Evolutionary conservation across 2,329 filamentous ascomycete species (phyloP).

Genomic region (Zymoseptoria passerinii): DNA sequence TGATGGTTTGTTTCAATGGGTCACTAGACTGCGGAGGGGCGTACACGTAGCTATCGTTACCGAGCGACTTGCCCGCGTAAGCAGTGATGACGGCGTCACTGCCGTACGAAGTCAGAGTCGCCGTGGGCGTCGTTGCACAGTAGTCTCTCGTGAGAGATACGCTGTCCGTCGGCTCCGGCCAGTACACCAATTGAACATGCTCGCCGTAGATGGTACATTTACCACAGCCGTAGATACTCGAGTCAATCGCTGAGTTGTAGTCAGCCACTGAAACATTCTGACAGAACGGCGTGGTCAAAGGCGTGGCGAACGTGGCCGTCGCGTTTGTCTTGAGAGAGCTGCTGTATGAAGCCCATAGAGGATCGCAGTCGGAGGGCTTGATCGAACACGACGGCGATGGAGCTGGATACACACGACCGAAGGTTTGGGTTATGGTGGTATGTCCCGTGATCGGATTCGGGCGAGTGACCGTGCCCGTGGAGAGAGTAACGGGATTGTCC

Average conservation of each 20-base stretch:
- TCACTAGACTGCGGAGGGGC: neutral
- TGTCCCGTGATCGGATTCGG: conserved; percentile 6
- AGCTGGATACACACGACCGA: conserved; percentile 8
- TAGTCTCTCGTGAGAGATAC: conserved; percentile 19
- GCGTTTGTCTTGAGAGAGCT: conserved; percentile 11
- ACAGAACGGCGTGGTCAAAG: conserved; percentile 20
- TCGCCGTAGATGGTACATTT: conserved; percentile 27
- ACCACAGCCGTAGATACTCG: conserved; percentile 22
- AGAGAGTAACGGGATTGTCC: conserved; percentile 18
- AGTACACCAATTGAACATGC: conserved; percentile 26
- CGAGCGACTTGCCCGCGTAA: conserved; percentile 17
- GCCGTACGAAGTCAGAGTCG: conserved; percentile 20
- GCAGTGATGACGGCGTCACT: conserved; percentile 19
- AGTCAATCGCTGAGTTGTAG: conserved; percentile 5
- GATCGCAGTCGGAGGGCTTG: conserved; percentile 22
- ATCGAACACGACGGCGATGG: conserved; percentile 21
- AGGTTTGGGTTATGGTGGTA: conserved; percentile 6
- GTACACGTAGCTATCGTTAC: conserved; percentile 4
- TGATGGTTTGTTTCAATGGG: conserved; percentile 8
- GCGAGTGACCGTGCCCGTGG: conserved; percentile 10
- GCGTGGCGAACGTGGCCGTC: conserved; percentile 11
- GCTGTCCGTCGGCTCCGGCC: conserved; percentile 17
- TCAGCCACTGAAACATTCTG: conserved; percentile 14
- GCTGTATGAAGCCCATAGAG: conserved; percentile 22
- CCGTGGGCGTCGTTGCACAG: conserved; percentile 22